Percentiles rank a stretch among this genome's conserved stretches.
These are phyloP conservation scores for Cryomyces antarcticus DNA, from an alignment of 495 filamentous ascomycete species.

Conservation along the genomic window DNA sequence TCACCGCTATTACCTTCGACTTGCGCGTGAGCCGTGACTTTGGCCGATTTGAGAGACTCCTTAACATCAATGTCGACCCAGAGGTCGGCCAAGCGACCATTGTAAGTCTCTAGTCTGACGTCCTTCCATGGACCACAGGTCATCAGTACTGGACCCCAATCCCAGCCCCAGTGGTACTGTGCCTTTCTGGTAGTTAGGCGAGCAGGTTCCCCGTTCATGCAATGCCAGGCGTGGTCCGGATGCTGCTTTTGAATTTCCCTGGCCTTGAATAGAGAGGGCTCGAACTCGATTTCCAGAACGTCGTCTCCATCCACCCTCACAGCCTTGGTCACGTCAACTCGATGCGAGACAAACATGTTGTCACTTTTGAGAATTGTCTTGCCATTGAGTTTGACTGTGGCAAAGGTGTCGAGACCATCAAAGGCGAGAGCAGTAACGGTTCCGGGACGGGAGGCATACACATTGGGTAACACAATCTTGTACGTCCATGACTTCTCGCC, in stretches of 20 bases:
- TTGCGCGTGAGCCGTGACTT: constrained; percentile 9
- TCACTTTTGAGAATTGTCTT: constrained; percentile 15
- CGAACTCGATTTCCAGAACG: constrained; percentile 18
- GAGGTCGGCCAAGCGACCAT: constrained; percentile 13
- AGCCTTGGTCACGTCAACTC: constrained; percentile 15
- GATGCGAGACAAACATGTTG: constrained; percentile 21
- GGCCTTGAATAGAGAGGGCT: constrained; percentile 11
- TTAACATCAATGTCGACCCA: constrained; percentile 15
- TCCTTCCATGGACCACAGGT: constrained; percentile 20
- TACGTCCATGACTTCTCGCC: constrained; percentile 18
- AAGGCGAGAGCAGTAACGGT: constrained; percentile 14
- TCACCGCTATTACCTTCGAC: constrained; percentile 12
- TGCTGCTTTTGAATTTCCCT: constrained; percentile 16
- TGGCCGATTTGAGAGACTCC: constrained; percentile 11
- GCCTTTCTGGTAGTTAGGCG: constrained; percentile 17
- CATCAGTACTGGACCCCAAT: constrained; percentile 20
- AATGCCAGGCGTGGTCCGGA: constrained; percentile 19
- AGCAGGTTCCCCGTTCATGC: constrained; percentile 21
- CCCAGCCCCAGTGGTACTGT: constrained; percentile 21
- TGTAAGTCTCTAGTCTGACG: constrained; percentile 17
- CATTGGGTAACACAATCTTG: constrained; percentile 10
- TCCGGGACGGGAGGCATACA: constrained; percentile 1
- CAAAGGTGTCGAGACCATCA: constrained; percentile 21
- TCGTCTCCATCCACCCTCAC: constrained; percentile 9
- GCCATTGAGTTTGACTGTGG: constrained; percentile 19